Evolutionary conservation across 2,329 filamentous ascomycete species (phyloP).

Genomic region (Kalaharituber pfeilii): DNA sequence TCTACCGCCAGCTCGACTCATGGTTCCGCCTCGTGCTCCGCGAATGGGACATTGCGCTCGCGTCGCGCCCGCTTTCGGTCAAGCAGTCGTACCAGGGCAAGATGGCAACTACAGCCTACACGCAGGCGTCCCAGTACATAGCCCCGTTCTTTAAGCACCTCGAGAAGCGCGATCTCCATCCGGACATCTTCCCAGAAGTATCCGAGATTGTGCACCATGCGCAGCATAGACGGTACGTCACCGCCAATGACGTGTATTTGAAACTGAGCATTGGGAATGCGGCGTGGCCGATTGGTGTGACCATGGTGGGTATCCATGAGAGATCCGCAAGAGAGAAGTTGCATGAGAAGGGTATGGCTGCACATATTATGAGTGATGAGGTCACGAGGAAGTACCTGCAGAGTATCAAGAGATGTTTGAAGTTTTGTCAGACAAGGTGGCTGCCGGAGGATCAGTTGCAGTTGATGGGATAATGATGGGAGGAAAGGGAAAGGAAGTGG

Average conservation of each 20-base stretch:
- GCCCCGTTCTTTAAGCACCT: conserved; percentile 77
- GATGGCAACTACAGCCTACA: conserved; percentile 66
- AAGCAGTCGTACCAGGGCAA: conserved; percentile 64
- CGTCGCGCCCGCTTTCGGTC: conserved; percentile 37
- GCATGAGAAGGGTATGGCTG: conserved; percentile 64
- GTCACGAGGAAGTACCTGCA: conserved; percentile 88
- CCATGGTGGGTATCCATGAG: conserved; percentile 99
- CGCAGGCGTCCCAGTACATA: conserved; percentile 75
- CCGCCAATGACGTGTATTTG: conserved; percentile 90
- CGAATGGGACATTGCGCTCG: conserved; percentile 70
- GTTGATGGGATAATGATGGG: conserved; percentile 60
- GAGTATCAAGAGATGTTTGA: conserved; percentile 92
- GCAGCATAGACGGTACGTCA: conserved; percentile 79
- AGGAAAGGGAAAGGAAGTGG: no score
- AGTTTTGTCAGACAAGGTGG: conserved; percentile 93
- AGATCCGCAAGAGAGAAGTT: conserved; percentile 87
- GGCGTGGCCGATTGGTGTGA: conserved; percentile 97
- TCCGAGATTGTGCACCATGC: conserved; percentile 84
- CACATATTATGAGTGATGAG: conserved; percentile 95
- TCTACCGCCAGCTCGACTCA: conserved; percentile 75
- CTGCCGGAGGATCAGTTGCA: conserved; percentile 82
- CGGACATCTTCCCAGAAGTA: conserved; percentile 61
- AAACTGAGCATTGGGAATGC: conserved; percentile 87
- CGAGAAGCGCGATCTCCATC: conserved; percentile 62
- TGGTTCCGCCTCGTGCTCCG: conserved; percentile 93